A percentile compares a stretch with the other conserved stretches of the same genome.
Conservation (phyloP, 495 filamentous ascomycete species). For the Tuber melanosporum region DNA sequence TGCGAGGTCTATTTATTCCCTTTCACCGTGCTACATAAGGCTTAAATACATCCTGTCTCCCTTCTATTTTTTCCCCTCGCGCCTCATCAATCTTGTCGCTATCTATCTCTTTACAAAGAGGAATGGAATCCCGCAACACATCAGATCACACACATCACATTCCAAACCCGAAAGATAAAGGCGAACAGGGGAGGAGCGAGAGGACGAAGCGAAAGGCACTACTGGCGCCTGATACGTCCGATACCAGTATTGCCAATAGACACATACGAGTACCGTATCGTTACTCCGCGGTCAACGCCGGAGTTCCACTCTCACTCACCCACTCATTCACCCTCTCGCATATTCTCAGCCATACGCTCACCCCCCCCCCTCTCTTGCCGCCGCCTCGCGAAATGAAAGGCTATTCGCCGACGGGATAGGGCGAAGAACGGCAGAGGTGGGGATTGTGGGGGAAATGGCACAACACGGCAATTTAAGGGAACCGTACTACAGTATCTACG, state of each 20-base stretch:
- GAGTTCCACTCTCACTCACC: background rate
- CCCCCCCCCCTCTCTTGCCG: background rate
- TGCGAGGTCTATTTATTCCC: background rate
- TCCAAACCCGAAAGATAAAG: background rate
- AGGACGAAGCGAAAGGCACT: background rate
- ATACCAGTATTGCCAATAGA: background rate
- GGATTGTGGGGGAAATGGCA: background rate
- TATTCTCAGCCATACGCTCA: background rate
- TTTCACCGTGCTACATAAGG: background rate
- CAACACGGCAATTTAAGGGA: background rate
- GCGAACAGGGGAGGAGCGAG: background rate
- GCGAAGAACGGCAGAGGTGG: background rate
- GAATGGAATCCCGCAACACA: background rate
- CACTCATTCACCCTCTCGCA: background rate
- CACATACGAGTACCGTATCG: background rate
- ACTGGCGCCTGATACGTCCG: background rate
- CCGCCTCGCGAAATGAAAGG: background rate
- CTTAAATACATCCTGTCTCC: background rate
- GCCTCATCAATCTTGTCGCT: background rate
- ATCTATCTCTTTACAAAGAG: slow-evolving; percentile 1
- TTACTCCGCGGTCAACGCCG: background rate
- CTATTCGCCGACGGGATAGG: background rate
- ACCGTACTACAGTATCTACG: background rate
- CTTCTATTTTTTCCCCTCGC: background rate
- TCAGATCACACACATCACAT: background rate